Conservation (phyloP, 1,284 basidiomycete species). For the Cutaneotrichosporon sp. region DNA sequence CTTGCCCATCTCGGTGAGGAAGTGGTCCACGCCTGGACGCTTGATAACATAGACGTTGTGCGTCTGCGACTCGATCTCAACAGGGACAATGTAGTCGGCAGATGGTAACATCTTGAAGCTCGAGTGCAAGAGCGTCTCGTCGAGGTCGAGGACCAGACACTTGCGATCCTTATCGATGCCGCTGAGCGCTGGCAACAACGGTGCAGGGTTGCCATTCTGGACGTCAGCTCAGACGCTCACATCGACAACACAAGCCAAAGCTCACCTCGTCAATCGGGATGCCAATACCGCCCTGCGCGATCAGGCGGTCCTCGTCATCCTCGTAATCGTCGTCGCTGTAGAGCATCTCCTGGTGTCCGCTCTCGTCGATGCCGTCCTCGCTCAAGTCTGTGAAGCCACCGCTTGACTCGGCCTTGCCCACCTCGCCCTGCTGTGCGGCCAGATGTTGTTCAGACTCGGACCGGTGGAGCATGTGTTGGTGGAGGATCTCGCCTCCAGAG, state of each 20-base stretch:
- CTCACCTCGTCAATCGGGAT: constrained; percentile 74
- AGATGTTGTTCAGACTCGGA: constrained; percentile 38
- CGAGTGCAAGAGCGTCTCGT: constrained; percentile 92
- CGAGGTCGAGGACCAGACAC: constrained; percentile 90
- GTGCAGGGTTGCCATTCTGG: constrained; percentile 78
- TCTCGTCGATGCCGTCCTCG: constrained; percentile 46
- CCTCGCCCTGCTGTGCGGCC: not conserved
- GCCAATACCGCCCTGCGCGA: constrained; percentile 75
- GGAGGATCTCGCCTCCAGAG: constrained; percentile 56
- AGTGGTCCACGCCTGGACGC: constrained; percentile 94
- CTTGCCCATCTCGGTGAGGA: constrained; percentile 93
- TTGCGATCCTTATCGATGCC: constrained; percentile 77
- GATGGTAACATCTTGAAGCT: constrained; percentile 94
- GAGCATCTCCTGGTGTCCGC: constrained; percentile 55
- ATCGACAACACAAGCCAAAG: constrained; percentile 22
- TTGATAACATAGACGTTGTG: constrained; percentile 99
- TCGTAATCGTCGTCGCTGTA: constrained; percentile 58
- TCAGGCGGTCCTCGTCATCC: constrained; percentile 76
- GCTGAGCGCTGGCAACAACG: constrained; percentile 74
- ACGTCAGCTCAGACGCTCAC: constrained; percentile 15
- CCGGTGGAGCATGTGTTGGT: constrained; percentile 33
- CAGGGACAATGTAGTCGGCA: constrained; percentile 97
- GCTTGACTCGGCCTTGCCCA: constrained; percentile 33
- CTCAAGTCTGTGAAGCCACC: constrained; percentile 42
- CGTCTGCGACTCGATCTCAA: constrained; percentile 96